Evolutionary conservation across 2,329 filamentous ascomycete genomes (phyloP).

Genomic region (Fusarium pininemorale): DNA sequence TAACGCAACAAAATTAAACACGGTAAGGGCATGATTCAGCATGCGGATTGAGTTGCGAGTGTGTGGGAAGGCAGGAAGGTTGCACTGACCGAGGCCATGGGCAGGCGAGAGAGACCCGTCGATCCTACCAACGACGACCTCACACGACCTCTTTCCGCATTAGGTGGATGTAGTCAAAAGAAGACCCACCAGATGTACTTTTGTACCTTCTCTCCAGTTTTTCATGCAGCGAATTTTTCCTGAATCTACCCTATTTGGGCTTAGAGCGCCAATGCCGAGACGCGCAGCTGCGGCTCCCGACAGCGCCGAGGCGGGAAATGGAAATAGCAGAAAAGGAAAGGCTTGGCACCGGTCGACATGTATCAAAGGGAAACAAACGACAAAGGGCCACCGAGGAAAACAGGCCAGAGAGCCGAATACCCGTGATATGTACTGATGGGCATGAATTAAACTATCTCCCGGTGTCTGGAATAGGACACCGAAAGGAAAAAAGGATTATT

Average conservation of each 20-base stretch:
- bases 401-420: not conserved
- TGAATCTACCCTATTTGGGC: constrained; percentile 7
- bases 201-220: not conserved
- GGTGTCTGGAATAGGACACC: constrained; percentile 35
- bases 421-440: not conserved
- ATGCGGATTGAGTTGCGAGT: constrained; percentile 4
- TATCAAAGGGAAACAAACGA: not conserved
- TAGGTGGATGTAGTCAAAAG: constrained; percentile 23
- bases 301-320: constrained; percentile 33
- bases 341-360: constrained; percentile 28
- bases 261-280: constrained; percentile 17
- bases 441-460: not conserved
- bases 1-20: not conserved
- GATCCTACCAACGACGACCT: not conserved
- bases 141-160: constrained; percentile 38
- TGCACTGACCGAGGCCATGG: not conserved
- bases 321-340: constrained; percentile 17
- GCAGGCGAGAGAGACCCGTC: not conserved
- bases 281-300: constrained; percentile 23
- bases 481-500: not conserved
- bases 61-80: not conserved
- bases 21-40: not conserved
- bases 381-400: not conserved
- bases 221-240: constrained; percentile 23
- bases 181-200: not conserved